Conservation (phyloP, 1,284 basidiomycete species). For the Sporisorium sorghi region DNA sequence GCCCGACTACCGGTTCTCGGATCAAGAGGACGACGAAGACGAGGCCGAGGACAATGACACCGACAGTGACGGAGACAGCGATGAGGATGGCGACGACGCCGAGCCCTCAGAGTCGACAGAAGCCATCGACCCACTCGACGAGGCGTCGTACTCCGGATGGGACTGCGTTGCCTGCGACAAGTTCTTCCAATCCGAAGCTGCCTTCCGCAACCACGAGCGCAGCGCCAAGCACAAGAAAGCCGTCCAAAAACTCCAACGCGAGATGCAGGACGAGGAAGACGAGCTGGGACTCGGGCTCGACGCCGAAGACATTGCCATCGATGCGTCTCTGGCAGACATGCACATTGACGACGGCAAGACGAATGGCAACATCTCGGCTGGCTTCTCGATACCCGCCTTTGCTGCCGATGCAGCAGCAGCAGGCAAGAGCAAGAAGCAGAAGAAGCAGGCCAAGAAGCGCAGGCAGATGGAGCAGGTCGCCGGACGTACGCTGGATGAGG, state of each 20-base stretch:
- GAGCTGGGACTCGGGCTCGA: slow-evolving; percentile 72
- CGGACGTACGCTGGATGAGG: slow-evolving; percentile 34
- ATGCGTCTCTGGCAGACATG: slow-evolving; percentile 35
- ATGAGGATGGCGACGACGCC: slow-evolving; percentile 29
- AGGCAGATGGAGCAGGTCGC: slow-evolving; percentile 50
- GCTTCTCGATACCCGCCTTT: slow-evolving; percentile 44
- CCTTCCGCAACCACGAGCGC: slow-evolving; percentile 95
- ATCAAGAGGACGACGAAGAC: slow-evolving; percentile 37
- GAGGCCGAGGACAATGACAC: slow-evolving; percentile 17
- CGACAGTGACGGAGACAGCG: slow-evolving; percentile 15
- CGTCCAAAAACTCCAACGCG: slow-evolving; percentile 73
- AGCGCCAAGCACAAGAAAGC: slow-evolving; percentile 90
- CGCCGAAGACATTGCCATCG: slow-evolving; percentile 35
- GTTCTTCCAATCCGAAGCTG: slow-evolving; percentile 88
- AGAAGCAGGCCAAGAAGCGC: slow-evolving; percentile 55
- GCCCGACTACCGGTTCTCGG: slow-evolving; percentile 56
- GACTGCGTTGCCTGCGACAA: slow-evolving; percentile 97
- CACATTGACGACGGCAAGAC: slow-evolving; percentile 21
- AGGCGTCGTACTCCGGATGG: slow-evolving; percentile 72
- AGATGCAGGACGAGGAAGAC: slow-evolving; percentile 83
- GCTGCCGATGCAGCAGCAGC: slow-evolving; percentile 13
- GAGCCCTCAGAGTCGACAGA: slow-evolving; percentile 6
- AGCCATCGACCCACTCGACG: slow-evolving; percentile 16
- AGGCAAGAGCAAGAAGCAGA: slow-evolving; percentile 59
- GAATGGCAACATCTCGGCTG: slow-evolving; percentile 27